Conservation (phyloP, 2,329 filamentous ascomycete genomes). For the Uncinocarpus reesii region DNA sequence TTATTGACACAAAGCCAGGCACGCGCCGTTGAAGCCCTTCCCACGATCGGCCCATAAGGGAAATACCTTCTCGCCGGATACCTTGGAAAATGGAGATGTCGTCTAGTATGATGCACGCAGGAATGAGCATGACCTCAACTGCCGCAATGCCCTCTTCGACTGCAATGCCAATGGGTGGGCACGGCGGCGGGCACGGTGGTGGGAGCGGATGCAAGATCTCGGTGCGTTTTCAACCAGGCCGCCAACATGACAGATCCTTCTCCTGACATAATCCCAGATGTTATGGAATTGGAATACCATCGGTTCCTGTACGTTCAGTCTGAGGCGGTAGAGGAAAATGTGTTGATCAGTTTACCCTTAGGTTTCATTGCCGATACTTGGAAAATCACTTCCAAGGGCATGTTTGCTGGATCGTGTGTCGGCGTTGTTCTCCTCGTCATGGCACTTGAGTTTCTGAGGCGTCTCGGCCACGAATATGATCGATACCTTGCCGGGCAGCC, state of each 20-base stretch:
- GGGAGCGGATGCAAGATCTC: constrained; percentile 26
- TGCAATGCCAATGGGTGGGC: constrained; percentile 11
- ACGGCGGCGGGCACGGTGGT: constrained; percentile 12
- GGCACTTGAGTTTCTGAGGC: constrained; percentile 60
- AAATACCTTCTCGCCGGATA: too few species aligned
- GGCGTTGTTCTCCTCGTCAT: constrained; percentile 66
- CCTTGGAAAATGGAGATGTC: constrained; percentile 11
- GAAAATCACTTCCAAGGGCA: constrained; percentile 57
- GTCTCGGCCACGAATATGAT: constrained; percentile 62
- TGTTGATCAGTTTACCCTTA: constrained; percentile 14
- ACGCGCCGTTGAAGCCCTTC: too few species aligned
- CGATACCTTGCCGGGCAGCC: constrained; percentile 49
- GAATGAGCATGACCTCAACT: constrained; percentile 13
- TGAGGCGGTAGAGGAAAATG: not conserved
- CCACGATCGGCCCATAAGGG: too few species aligned
- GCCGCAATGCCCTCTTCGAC: constrained; percentile 12
- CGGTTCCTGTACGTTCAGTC: constrained; percentile 43
- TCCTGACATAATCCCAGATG: constrained; percentile 49
- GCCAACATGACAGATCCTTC: not conserved
- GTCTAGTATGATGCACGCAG: constrained; percentile 7
- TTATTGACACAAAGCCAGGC: too few species aligned
- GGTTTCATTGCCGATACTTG: constrained; percentile 60
- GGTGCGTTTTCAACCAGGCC: constrained; percentile 16
- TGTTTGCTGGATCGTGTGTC: constrained; percentile 73
- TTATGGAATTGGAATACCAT: constrained; percentile 70